These are phyloP conservation scores for Brassica rapa DNA, from an alignment of 345 rosid species.

Conservation along the genomic window DNA sequence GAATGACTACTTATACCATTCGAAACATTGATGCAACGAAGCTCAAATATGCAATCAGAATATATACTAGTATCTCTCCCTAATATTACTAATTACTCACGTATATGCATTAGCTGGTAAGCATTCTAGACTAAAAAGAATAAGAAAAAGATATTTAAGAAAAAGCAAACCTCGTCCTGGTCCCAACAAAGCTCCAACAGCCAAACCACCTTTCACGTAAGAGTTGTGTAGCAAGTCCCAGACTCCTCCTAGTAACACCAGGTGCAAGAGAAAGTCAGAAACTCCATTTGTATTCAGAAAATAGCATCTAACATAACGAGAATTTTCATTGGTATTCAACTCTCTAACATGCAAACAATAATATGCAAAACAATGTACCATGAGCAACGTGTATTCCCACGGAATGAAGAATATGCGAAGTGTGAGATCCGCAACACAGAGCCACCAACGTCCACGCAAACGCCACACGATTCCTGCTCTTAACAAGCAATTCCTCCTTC, in stretches of 20 bases:
- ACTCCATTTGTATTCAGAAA: neutral
- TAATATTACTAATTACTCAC: slow-evolving; percentile 4
- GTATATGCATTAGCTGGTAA: slow-evolving; percentile 27
- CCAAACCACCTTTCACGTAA: slow-evolving; percentile 79
- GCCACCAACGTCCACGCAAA: slow-evolving; percentile 97
- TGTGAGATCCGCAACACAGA: slow-evolving; percentile 89
- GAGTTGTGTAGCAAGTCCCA: slow-evolving; percentile 83
- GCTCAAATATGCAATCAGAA: neutral
- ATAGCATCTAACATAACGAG: neutral
- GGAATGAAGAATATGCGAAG: slow-evolving; percentile 85
- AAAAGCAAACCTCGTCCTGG: slow-evolving; percentile 86
- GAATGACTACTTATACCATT: neutral
- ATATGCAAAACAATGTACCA: slow-evolving; percentile 44
- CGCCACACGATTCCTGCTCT: slow-evolving; percentile 83
- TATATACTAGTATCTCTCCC: neutral
- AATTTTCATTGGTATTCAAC: neutral
- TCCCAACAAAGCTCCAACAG: slow-evolving; percentile 80
- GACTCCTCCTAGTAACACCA: slow-evolving; percentile 55
- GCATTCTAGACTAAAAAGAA: neutral
- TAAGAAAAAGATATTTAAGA: neutral
- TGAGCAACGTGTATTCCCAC: slow-evolving; percentile 83
- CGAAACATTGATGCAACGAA: neutral
- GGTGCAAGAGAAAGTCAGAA: slow-evolving; percentile 23
- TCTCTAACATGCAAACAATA: neutral
- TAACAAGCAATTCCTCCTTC: slow-evolving; percentile 73